These are phyloP conservation scores for Microbotryomycetes sp. DNA, from an alignment of 1,284 basidiomycete genomes.

Conservation along the genomic window DNA sequence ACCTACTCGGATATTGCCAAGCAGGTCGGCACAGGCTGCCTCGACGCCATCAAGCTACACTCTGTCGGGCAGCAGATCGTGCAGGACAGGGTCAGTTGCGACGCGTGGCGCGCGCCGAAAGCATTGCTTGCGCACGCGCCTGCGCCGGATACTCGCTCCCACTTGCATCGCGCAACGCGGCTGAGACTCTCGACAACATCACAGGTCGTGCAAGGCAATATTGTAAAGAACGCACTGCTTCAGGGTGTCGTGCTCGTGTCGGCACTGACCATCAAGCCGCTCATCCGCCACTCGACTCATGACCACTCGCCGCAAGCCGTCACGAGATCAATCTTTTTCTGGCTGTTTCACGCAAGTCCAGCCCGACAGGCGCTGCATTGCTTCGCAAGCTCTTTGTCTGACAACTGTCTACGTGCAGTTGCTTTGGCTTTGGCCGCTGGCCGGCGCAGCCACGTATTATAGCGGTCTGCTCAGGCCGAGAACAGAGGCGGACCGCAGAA, in stretches of 20 bases:
- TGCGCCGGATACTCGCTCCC: too few species aligned
- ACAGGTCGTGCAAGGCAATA: conserved; percentile 25
- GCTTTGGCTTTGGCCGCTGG: conserved; percentile 25
- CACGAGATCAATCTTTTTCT: conserved; percentile 19
- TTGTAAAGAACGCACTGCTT: conserved; percentile 20
- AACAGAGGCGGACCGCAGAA: conserved; percentile 15
- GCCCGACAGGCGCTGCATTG: background rate
- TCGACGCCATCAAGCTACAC: conserved; percentile 17
- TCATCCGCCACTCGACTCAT: conserved; percentile 14
- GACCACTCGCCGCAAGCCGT: conserved; percentile 8
- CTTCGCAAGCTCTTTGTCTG: background rate
- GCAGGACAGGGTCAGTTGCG: conserved; percentile 13
- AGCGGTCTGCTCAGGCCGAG: conserved; percentile 18
- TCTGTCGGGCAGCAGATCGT: conserved; percentile 17
- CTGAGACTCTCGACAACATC: background rate
- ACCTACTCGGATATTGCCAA: too few species aligned
- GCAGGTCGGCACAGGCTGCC: conserved; percentile 7
- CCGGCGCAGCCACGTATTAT: conserved; percentile 27
- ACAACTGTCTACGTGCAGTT: conserved; percentile 10
- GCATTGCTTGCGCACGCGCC: too few species aligned
- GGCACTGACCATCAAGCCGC: conserved; percentile 29
- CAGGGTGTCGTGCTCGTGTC: conserved; percentile 28
- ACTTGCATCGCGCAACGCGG: too few species aligned
- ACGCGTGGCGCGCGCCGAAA: too few species aligned
- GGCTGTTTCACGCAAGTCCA: conserved; percentile 22